Conservation (phyloP, 257 asterid species). For the Haberlea rhodopensis region DNA sequence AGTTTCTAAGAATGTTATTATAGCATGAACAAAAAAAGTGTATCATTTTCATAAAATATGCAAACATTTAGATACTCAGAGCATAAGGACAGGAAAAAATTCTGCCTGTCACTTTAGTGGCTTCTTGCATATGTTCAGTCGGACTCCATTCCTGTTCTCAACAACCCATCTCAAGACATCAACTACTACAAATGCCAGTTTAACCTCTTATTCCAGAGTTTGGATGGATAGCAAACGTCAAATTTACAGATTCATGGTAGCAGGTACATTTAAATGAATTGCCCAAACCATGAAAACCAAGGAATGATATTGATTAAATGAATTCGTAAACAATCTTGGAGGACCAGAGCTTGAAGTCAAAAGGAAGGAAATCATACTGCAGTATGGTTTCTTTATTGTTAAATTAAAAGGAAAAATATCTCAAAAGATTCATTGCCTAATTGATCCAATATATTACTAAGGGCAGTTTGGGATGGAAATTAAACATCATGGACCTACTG, state of each 20-base stretch:
- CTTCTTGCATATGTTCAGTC: not conserved
- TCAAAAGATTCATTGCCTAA: constrained; percentile 2
- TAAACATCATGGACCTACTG: not conserved
- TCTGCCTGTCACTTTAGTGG: not conserved
- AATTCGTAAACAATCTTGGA: not conserved
- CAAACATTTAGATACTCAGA: not conserved
- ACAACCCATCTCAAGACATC: not conserved
- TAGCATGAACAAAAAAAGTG: too few species aligned
- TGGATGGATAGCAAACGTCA: not conserved
- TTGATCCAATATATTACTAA: not conserved
- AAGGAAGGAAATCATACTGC: not conserved
- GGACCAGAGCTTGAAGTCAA: not conserved
- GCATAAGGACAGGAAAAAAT: not conserved
- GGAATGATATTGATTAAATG: constrained; percentile 2
- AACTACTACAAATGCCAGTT: not conserved
- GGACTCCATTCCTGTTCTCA: not conserved
- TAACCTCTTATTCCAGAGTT: not conserved
- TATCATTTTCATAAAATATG: not conserved
- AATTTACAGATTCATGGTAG: not conserved
- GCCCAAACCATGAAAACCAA: not conserved
- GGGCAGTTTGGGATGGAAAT: not conserved
- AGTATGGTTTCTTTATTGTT: constrained; percentile 1
- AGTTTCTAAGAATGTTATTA: not conserved
- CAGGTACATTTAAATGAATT: not conserved
- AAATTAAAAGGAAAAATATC: not conserved